phyloP scores from a whole-genome alignment of 768 basidiomycete genomes.

The Melanogaster broomeanus region DNA sequence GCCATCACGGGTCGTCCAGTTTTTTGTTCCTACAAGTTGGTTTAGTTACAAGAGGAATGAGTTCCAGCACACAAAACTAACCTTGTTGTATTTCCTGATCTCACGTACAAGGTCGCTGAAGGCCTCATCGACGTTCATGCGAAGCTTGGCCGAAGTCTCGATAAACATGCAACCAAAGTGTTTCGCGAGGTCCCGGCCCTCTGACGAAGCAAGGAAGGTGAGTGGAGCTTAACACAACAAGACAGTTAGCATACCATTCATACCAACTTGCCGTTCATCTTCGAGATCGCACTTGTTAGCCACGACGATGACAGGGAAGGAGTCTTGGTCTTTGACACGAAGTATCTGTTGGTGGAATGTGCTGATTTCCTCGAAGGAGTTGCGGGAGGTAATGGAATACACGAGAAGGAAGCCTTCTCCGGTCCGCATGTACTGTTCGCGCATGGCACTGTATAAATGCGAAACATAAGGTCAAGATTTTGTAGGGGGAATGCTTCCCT shows the following conservation, averaged over 20 bases:
- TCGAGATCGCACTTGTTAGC: constrained; percentile 99
- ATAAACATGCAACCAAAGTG: constrained; percentile 94
- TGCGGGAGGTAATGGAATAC: constrained; percentile 97
- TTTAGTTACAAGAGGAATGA: neutral
- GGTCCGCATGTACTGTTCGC: constrained; percentile 98
- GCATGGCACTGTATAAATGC: constrained; percentile 75
- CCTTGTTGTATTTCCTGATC: constrained; percentile 93
- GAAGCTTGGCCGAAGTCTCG: constrained; percentile 94
- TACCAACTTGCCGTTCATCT: constrained; percentile 94
- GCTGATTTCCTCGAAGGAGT: constrained; percentile 96
- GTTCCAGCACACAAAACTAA: constrained; percentile 30
- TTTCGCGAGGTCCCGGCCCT: constrained; percentile 96
- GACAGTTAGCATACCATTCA: constrained; percentile 65
- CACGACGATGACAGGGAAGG: constrained; percentile 93
- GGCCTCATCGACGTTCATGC: constrained; percentile 96
- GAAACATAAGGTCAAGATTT: neutral
- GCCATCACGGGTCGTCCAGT: constrained; percentile 67
- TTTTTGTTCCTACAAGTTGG: constrained; percentile 62
- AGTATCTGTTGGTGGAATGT: constrained; percentile 96
- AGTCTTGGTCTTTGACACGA: constrained; percentile 94
- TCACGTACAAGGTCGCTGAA: constrained; percentile 92
- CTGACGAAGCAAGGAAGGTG: constrained; percentile 41
- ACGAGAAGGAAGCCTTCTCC: constrained; percentile 98
- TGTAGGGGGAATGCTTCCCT: neutral
- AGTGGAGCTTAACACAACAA: neutral